These are phyloP conservation scores for Rhizoclosmatium globosum DNA, from an alignment of 192 early-diverging fungal species.

Conservation along the genomic window DNA sequence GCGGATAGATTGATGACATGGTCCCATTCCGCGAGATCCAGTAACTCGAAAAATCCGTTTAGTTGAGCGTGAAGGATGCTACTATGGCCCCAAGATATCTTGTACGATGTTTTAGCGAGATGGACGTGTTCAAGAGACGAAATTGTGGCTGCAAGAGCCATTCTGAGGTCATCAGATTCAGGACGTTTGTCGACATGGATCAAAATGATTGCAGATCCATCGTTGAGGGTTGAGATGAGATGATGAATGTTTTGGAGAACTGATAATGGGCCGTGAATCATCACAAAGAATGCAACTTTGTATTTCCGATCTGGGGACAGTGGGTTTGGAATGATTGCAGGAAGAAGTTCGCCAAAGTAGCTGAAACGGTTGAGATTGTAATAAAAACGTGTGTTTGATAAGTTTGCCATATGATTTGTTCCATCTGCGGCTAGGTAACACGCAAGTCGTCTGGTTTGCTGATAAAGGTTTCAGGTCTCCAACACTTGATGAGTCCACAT, in stretches of 20 bases:
- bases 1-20: constrained; percentile 55
- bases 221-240: constrained; percentile 51
- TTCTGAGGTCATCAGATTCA: not conserved
- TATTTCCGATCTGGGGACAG: constrained; percentile 26
- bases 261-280: constrained; percentile 47
- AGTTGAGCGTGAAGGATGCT: constrained; percentile 55
- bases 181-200: constrained; percentile 51
- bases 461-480: not conserved
- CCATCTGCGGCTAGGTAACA: constrained; percentile 58
- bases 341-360: constrained; percentile 43
- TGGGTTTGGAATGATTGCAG: not conserved
- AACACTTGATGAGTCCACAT: not conserved
- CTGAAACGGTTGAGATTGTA: constrained; percentile 35
- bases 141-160: constrained; percentile 36
- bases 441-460: constrained; percentile 48
- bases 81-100: constrained; percentile 54
- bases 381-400: constrained; percentile 44
- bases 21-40: constrained; percentile 65
- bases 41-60: constrained; percentile 54
- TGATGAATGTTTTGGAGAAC: not conserved
- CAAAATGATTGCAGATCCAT: constrained; percentile 49
- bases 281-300: constrained; percentile 55
- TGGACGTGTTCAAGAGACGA: constrained; percentile 31
- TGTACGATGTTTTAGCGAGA: constrained; percentile 44
- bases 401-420: constrained; percentile 39